Percentiles rank a stretch among this genome's conserved stretches.
phyloP scores from a whole-genome alignment of 2,329 filamentous ascomycete genomes.

The Paradendryphiella salina region DNA sequence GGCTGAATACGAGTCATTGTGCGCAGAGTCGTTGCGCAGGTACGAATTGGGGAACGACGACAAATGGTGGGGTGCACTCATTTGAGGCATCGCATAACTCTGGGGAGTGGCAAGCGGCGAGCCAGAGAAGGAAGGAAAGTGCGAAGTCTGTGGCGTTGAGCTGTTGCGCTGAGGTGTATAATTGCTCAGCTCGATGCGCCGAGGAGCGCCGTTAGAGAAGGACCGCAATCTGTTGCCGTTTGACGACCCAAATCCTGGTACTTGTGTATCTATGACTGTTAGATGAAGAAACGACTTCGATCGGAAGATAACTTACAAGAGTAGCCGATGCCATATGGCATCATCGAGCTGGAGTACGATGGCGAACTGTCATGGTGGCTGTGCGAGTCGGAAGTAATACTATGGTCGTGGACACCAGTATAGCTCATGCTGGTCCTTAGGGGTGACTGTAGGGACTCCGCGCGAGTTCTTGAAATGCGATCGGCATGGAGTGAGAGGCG shows the following conservation, averaged over 20 bases:
- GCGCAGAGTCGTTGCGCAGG: constrained; percentile 42
- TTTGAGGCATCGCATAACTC: constrained; percentile 43
- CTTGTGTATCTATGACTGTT: constrained; percentile 40
- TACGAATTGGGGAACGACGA: constrained; percentile 45
- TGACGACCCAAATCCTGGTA: constrained; percentile 46
- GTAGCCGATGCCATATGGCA: constrained; percentile 48
- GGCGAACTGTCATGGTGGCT: constrained; percentile 32
- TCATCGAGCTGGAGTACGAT: constrained; percentile 41
- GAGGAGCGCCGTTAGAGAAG: constrained; percentile 45
- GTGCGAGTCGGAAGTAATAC: constrained; percentile 29
- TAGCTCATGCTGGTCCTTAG: constrained; percentile 54
- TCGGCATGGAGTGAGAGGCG: constrained; percentile 51
- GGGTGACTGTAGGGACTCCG: constrained; percentile 51
- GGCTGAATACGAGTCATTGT: constrained; percentile 43
- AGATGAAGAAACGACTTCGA: constrained; percentile 8
- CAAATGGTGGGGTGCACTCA: constrained; percentile 49
- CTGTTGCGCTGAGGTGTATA: constrained; percentile 42
- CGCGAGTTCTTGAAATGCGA: constrained; percentile 46
- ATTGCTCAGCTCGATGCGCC: constrained; percentile 49
- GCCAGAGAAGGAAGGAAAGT: constrained; percentile 47
- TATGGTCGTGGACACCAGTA: constrained; percentile 35
- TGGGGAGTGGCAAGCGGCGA: constrained; percentile 47
- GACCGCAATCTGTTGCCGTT: constrained; percentile 47
- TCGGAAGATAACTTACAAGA: constrained; percentile 33
- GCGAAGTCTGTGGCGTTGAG: constrained; percentile 47